Evolutionary conservation across 2,329 filamentous ascomycete species (phyloP), one percentile per base, ranked within the genome.

Genomic region (Berkeleyomyces rouxiae): DNA sequence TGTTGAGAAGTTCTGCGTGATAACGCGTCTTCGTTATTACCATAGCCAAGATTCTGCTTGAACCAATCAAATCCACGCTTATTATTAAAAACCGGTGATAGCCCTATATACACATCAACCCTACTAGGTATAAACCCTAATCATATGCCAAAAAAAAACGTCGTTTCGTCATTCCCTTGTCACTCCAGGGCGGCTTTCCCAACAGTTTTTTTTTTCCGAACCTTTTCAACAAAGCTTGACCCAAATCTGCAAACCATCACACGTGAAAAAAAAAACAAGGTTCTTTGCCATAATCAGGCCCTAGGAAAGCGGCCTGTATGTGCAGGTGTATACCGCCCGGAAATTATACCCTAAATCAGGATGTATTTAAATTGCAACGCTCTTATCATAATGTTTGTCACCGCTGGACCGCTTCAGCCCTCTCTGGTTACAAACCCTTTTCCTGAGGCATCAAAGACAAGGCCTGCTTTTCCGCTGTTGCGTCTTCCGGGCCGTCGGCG

Each of bases 391-490:
- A 3, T 39, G 16, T 23, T 23, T 23, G 23, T 23, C 23, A 23
- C 23, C 23, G 23, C 23, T 23, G 23, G 23, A n/a, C 36, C 7
- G 10, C 10, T 10, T 16, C 6, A 36, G 7, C 31, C 13, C 6
- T 39, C 23, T 36, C 47, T 9, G 3, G 23, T 58, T 58, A 58
- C 37, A 57, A 7, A 9, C 6, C 7, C 51, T 64, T 64, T 37
- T 61, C 58, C 37, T 64, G 40, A n/a, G 58, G 49, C 33, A 55
- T 31, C 51, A 55, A 39, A 40, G 37, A 44, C 42, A 53, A 46
- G 16, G 47, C 23, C n/a, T 49, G 37, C 63, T 64, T 61, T 40
- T 64, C 63, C 6, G 16, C 44, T 3, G 47, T 53, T 6, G 7
- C 42, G 7, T 64, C 63, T 6, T 46, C 47, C 4, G 11, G 42